These are phyloP conservation scores for Akanthomyces uredinophilus DNA, from an alignment of 2,329 filamentous ascomycete species.

Conservation along the genomic window DNA sequence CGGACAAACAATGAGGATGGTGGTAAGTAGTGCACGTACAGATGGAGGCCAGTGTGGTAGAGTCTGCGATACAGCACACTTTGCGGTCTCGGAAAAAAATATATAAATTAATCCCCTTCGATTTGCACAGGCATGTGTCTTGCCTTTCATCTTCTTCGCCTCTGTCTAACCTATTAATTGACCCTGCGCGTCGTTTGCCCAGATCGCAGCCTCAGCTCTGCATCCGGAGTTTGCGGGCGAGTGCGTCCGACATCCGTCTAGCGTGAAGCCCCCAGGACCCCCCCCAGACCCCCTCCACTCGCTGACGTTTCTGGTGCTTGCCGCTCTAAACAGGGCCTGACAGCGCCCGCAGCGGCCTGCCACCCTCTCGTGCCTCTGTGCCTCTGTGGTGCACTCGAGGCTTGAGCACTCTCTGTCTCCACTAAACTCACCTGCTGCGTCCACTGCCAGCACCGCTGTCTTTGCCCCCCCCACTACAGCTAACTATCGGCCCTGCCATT, in stretches of 20 bases:
- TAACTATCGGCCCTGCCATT: not conserved
- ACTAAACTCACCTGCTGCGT: not conserved
- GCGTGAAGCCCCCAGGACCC: not conserved
- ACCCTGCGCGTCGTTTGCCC: not conserved
- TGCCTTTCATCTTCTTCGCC: not conserved
- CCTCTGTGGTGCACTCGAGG: not conserved
- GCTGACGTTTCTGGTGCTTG: not conserved
- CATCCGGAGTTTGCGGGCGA: constrained; percentile 14
- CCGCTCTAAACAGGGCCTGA: not conserved
- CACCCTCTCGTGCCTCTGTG: not conserved
- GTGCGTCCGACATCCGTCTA: constrained; percentile 2
- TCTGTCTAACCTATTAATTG: not conserved
- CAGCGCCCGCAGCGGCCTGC: not conserved
- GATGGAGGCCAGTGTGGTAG: not conserved
- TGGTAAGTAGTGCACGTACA: not conserved
- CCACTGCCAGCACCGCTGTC: not conserved
- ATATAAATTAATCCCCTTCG: not conserved
- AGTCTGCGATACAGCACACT: not conserved
- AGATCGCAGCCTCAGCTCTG: not conserved
- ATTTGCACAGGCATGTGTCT: not conserved
- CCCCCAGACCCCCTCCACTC: not conserved
- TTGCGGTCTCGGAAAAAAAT: not conserved
- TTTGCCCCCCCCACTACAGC: not conserved
- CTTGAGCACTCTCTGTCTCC: not conserved
- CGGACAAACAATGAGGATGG: not conserved